phyloP scores from a whole-genome alignment of 805 yeast species.

The Starmerella sp. region DNA sequence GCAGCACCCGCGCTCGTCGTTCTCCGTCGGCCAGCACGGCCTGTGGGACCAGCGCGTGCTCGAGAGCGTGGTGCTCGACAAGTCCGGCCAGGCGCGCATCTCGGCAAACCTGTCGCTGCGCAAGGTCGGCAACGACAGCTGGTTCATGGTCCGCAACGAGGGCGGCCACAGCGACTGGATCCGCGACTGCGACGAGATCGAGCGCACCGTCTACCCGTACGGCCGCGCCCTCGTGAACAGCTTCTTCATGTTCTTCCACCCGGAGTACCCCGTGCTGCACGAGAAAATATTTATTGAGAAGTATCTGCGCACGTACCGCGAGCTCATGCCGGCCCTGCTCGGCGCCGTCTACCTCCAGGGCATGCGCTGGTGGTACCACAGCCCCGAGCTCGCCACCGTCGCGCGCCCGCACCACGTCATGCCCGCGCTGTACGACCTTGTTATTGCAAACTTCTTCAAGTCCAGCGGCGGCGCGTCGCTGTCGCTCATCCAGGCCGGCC shows the following conservation, averaged over 20 bases:
- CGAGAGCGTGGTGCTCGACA: slow-evolving; percentile 51
- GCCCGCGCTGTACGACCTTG: slow-evolving; percentile 54
- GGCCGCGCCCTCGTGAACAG: slow-evolving; percentile 61
- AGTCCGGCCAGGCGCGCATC: slow-evolving; percentile 70
- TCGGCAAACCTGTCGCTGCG: slow-evolving; percentile 57
- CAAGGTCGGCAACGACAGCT: slow-evolving; percentile 64
- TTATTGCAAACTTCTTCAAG: slow-evolving; percentile 53
- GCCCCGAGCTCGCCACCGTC: slow-evolving; percentile 59
- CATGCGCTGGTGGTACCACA: slow-evolving; percentile 89
- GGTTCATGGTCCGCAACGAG: slow-evolving; percentile 66
- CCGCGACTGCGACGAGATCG: slow-evolving; percentile 71
- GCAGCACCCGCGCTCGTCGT: slow-evolving; percentile 83
- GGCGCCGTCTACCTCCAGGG: slow-evolving; percentile 88
- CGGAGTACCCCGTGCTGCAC: slow-evolving; percentile 82
- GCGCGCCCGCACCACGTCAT: slow-evolving; percentile 60
- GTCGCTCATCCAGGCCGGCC: slow-evolving; percentile 47
- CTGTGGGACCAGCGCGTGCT: slow-evolving; percentile 64
- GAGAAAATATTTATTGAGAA: slow-evolving; percentile 86
- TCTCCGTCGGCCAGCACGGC: slow-evolving; percentile 81
- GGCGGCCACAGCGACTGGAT: slow-evolving; percentile 62
- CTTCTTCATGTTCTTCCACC: slow-evolving; percentile 78
- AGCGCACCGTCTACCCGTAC: slow-evolving; percentile 79
- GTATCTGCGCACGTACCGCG: slow-evolving; percentile 80
- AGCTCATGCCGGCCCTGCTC: slow-evolving; percentile 77
- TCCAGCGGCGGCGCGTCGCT: slow-evolving; percentile 77